Conservation (phyloP, 345 rosid species). For the Mallotus nudiflorus region DNA sequence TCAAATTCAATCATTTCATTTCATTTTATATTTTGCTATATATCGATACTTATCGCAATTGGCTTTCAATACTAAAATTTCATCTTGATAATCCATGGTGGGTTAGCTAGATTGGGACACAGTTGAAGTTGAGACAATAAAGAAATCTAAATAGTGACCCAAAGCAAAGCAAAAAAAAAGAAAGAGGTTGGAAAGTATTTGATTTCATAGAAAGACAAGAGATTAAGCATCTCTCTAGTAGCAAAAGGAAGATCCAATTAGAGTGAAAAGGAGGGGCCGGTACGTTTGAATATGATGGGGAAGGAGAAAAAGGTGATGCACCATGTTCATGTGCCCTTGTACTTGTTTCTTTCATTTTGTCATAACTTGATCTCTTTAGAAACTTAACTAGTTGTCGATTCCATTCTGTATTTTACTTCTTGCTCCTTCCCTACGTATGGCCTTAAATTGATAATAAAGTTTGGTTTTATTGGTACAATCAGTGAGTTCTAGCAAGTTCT, state of each 20-base stretch:
- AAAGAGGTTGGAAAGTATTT: background rate
- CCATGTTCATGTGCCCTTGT: conserved; percentile 22
- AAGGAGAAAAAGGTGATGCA: conserved; percentile 12
- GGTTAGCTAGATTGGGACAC: background rate
- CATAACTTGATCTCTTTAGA: background rate
- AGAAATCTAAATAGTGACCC: background rate
- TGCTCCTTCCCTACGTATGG: no score
- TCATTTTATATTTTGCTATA: no score
- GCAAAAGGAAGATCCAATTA: conserved; percentile 2
- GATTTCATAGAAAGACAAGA: conserved; percentile 10
- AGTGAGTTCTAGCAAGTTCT: no score
- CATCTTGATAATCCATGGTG: background rate
- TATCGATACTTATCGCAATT: background rate
- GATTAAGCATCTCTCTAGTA: conserved; percentile 7
- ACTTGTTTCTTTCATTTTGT: conserved; percentile 27
- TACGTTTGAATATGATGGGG: background rate
- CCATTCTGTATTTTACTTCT: background rate
- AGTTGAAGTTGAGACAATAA: background rate
- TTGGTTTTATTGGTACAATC: no score
- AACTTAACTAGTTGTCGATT: background rate
- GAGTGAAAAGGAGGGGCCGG: background rate
- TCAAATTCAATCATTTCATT: no score
- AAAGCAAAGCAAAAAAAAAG: no score
- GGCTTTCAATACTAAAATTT: background rate
- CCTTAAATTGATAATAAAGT: no score